These are phyloP conservation scores for Phytophthora macrochlamydospora DNA, from an alignment of 352 stramenopile genomes.

Conservation along the genomic window DNA sequence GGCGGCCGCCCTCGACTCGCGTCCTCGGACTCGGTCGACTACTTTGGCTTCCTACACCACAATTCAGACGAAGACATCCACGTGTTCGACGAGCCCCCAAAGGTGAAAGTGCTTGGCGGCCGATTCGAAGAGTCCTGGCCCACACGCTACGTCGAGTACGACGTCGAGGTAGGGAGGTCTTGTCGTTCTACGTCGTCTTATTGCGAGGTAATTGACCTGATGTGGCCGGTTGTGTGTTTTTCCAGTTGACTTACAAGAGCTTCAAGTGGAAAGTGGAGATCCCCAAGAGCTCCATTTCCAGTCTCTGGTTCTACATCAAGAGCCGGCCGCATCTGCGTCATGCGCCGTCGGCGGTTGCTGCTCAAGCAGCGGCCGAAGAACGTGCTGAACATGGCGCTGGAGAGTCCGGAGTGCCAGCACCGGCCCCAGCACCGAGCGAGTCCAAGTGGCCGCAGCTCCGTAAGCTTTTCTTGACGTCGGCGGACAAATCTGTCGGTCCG, in stretches of 20 bases:
- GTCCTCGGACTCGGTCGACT: slow-evolving; percentile 32
- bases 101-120: slow-evolving; percentile 63
- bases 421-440: slow-evolving; percentile 11
- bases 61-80: slow-evolving; percentile 71
- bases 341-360: slow-evolving; percentile 23
- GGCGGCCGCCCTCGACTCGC: slow-evolving; percentile 20
- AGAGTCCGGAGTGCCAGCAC: slow-evolving; percentile 23
- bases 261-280: slow-evolving; percentile 89
- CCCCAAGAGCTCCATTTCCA: slow-evolving; percentile 80
- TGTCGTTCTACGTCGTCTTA: slow-evolving; percentile 41
- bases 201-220: not conserved
- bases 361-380: slow-evolving; percentile 19
- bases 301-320: slow-evolving; percentile 89
- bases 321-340: slow-evolving; percentile 69
- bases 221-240: not conserved
- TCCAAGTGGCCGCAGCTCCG: slow-evolving; percentile 71
- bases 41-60: slow-evolving; percentile 59
- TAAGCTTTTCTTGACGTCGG: slow-evolving; percentile 80
- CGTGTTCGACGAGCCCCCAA: slow-evolving; percentile 73
- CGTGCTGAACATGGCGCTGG: slow-evolving; percentile 33
- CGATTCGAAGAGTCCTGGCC: slow-evolving; percentile 83
- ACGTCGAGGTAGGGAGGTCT: slow-evolving; percentile 70
- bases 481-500: slow-evolving; percentile 68
- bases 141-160: slow-evolving; percentile 85
- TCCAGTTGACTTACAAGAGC: slow-evolving; percentile 68